A percentile compares a stretch with the other conserved stretches of the same genome.
phyloP scores from a whole-genome alignment of 225 moss, liverwort and hornwort genomes.

The Sphagnum contortum region DNA sequence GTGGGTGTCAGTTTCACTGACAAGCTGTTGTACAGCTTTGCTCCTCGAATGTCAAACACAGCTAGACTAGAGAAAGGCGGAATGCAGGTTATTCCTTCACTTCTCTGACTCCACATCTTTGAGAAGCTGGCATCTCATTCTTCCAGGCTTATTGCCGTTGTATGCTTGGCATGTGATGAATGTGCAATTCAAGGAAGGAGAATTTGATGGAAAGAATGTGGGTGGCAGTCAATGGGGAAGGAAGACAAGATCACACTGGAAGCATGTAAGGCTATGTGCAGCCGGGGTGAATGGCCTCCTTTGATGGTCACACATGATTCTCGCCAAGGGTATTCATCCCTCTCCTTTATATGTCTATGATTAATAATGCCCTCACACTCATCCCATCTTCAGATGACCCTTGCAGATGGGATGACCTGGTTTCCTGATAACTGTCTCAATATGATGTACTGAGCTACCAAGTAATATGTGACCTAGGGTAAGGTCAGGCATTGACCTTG shows the following conservation, averaged over 20 bases:
- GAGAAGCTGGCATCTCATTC: background rate
- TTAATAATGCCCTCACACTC: too few species aligned
- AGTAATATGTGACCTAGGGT: too few species aligned
- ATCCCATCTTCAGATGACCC: too few species aligned
- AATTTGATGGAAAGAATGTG: background rate
- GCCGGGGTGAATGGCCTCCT: slow-evolving; percentile 73
- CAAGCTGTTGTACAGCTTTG: slow-evolving; percentile 67
- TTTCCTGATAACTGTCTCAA: too few species aligned
- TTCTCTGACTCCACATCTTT: background rate
- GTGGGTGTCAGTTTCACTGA: slow-evolving; percentile 76
- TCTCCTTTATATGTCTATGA: background rate
- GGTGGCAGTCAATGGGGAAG: slow-evolving; percentile 65
- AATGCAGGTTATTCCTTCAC: slow-evolving; percentile 66
- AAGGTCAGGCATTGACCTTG: too few species aligned
- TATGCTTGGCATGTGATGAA: too few species aligned
- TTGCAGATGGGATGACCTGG: too few species aligned
- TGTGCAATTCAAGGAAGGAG: too few species aligned
- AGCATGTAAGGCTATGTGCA: slow-evolving; percentile 68
- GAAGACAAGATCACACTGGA: slow-evolving; percentile 82
- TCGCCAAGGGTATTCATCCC: slow-evolving; percentile 64
- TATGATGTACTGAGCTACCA: too few species aligned
- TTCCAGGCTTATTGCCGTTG: too few species aligned
- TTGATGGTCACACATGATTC: slow-evolving; percentile 76
- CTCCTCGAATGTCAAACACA: slow-evolving; percentile 63
- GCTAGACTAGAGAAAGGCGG: slow-evolving; percentile 69